Evolutionary conservation across 2,329 filamentous ascomycete species (phyloP), one percentile per base, ranked within the genome.

Genomic region (Diaporthe aspalathi): DNA sequence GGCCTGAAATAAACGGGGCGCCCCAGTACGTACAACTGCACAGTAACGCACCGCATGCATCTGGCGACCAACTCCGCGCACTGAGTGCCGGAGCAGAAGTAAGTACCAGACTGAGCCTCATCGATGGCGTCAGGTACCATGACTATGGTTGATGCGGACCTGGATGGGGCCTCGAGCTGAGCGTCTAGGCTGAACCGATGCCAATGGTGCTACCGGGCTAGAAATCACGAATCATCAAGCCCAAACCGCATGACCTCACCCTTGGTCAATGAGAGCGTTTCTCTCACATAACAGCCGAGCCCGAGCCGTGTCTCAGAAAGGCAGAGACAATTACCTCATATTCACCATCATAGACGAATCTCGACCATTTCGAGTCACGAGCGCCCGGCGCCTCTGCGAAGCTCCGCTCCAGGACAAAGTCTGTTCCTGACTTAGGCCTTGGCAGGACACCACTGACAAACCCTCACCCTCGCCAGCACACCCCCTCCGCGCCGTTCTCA

Each of bases 241-340:
- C 29, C 16, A 66, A 66, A 53, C 60, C 35, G 60, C 40, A 22
- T 38, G 67, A 49, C 52, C 45, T 67, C 35, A 50, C 38, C 60
- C 45, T 32, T 49, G 52, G 35, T 50, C 65, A 57, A 69, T 63
- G 14, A 52, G 27, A 43, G 62, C 49, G 47, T 67, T 70, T 67
- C 53, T 50, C 68, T 70, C 60, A 72, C 67, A 70, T 54, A 70
- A 72, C 62, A 57, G 40, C 57, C 32, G 49, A 60, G 47, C 35
- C 38, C 40, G 47, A 27, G 53, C 67, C 43, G 49, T 52, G 47
- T 50, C 38, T 52, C 66, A 50, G 54, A 49, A 54, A 24, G 38
- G n/a, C 60, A 22, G 27, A 60, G 24, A 38, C 53, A 38, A 72
- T 72, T 70, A 60, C 71, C 68, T 72, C 71, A 72, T 72, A 38